Evolutionary conservation across 1,284 basidiomycete species (phyloP).

Genomic region (Spongiforma sp.): DNA sequence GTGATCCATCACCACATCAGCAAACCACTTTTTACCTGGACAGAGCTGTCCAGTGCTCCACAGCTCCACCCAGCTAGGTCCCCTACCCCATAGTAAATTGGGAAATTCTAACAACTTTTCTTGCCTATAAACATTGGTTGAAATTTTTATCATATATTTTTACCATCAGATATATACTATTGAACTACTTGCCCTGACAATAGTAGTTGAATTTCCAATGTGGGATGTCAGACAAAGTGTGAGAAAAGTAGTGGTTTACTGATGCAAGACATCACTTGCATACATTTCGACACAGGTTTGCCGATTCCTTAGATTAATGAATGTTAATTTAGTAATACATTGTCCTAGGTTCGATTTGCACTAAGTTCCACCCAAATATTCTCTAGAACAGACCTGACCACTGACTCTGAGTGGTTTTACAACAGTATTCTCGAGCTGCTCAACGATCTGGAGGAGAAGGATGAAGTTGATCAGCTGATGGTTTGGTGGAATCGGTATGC

Average conservation of each 20-base stretch:
- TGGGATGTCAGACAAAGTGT: too few relatives aligned
- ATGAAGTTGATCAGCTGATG: neutral
- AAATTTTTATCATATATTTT: too few relatives aligned
- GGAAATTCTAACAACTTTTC: too few relatives aligned
- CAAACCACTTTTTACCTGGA: too few relatives aligned
- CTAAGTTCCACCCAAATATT: constrained; percentile 6
- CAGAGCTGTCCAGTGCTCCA: too few relatives aligned
- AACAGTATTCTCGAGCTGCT: neutral
- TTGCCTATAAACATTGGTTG: too few relatives aligned
- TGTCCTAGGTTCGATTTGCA: neutral
- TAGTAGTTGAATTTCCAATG: too few relatives aligned
- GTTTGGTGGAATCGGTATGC: constrained; percentile 9
- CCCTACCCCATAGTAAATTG: too few relatives aligned
- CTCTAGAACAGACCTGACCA: neutral
- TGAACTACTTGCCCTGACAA: too few relatives aligned
- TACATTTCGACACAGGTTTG: constrained; percentile 8
- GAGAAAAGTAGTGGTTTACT: too few relatives aligned
- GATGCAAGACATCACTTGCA: constrained; percentile 2
- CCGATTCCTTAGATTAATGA: neutral
- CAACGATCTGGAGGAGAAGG: neutral
- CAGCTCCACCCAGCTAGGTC: too few relatives aligned
- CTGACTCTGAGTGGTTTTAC: constrained; percentile 6
- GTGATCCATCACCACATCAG: constrained; percentile 3
- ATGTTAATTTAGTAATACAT: neutral
- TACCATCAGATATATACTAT: too few relatives aligned